These are phyloP conservation scores for Chloromonas sp. DNA, from an alignment of 163 green algal genomes.

Conservation along the genomic window DNA sequence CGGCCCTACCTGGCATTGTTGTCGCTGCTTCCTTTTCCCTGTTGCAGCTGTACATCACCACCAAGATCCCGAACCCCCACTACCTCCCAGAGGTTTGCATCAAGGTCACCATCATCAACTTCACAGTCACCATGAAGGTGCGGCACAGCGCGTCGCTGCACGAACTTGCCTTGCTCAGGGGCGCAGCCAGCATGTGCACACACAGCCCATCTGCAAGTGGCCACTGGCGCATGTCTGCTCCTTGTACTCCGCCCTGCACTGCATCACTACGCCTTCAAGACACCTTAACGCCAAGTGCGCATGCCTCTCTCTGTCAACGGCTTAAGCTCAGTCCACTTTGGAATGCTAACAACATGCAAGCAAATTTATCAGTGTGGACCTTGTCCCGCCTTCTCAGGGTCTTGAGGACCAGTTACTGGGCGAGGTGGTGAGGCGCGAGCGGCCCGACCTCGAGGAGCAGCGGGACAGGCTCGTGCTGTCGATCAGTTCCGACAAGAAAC, in stretches of 20 bases:
- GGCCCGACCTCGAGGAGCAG: slow-evolving; percentile 72
- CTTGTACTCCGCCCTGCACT: too few relatives aligned
- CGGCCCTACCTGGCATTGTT: too few relatives aligned
- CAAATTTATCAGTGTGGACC: too few relatives aligned
- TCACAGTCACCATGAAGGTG: slow-evolving; percentile 76
- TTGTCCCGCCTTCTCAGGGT: slow-evolving; percentile 12
- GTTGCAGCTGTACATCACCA: slow-evolving; percentile 67
- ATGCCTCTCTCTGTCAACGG: too few relatives aligned
- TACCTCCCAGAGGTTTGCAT: slow-evolving; percentile 86
- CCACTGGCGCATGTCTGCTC: too few relatives aligned
- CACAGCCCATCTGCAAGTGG: too few relatives aligned
- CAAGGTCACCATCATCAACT: slow-evolving; percentile 87
- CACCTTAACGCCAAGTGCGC: too few relatives aligned
- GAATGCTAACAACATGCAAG: too few relatives aligned
- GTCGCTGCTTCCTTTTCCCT: neutral
- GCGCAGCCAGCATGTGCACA: too few relatives aligned
- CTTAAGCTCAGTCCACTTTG: too few relatives aligned
- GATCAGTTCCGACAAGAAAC: slow-evolving; percentile 71
- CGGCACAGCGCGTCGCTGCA: neutral
- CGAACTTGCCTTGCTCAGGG: too few relatives aligned
- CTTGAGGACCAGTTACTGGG: slow-evolving; percentile 74
- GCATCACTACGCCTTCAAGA: too few relatives aligned
- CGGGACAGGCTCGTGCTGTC: slow-evolving; percentile 73
- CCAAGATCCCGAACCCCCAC: slow-evolving; percentile 78
- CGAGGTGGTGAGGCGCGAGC: slow-evolving; percentile 74